Percentiles rank a stretch among this genome's conserved stretches.
Conservation (phyloP, 2,329 filamentous ascomycete genomes). For the Xenoacremonium recifei region DNA sequence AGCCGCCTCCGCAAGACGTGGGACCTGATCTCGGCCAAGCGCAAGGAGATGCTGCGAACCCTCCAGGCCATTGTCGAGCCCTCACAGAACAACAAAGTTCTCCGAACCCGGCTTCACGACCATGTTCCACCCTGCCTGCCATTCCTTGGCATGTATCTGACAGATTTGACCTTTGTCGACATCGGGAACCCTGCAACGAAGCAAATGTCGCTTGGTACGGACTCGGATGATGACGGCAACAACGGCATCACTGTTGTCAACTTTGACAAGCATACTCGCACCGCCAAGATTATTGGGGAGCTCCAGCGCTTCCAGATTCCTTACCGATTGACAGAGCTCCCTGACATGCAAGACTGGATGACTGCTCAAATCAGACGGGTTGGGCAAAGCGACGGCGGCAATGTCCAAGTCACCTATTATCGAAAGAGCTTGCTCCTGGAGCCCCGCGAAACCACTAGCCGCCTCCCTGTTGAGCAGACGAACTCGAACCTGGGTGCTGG, state of each 20-base stretch:
- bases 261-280: conserved; percentile 95
- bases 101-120: conserved; percentile 79
- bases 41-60: conserved; percentile 73
- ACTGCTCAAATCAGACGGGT: conserved; percentile 77
- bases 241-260: conserved; percentile 82
- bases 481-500: conserved; percentile 26
- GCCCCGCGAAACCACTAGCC: conserved; percentile 57
- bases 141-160: conserved; percentile 94
- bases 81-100: conserved; percentile 83
- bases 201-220: conserved; percentile 53
- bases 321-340: conserved; percentile 77
- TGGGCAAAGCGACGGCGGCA: conserved; percentile 55
- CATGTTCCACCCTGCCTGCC: conserved; percentile 90
- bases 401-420: conserved; percentile 65
- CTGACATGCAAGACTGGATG: conserved; percentile 93
- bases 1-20: conserved; percentile 85
- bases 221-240: conserved; percentile 60
- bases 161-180: conserved; percentile 93
- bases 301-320: conserved; percentile 95
- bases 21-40: conserved; percentile 83
- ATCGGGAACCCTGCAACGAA: conserved; percentile 88
- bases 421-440: conserved; percentile 83
- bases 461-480: conserved; percentile 32
- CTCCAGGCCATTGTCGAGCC: conserved; percentile 86
- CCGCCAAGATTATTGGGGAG: conserved; percentile 92